phyloP scores from a whole-genome alignment of 2,329 filamentous ascomycete species.

The Aureobasidium sp. region DNA sequence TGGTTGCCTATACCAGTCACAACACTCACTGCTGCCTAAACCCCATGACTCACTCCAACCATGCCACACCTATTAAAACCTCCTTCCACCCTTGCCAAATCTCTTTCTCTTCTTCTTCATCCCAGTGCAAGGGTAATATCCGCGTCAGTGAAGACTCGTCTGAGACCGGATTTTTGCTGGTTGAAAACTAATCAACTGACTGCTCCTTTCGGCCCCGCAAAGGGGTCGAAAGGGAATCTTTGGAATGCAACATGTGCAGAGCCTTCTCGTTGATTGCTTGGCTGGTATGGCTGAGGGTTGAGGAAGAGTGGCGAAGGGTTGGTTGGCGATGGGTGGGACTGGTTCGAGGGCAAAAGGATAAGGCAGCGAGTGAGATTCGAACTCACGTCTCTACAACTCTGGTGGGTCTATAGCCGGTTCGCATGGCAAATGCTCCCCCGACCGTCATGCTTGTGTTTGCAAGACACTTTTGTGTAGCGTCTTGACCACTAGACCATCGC shows the following conservation, averaged over 20 bases:
- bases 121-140: slow-evolving; percentile 2
- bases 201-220: background rate
- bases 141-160: background rate
- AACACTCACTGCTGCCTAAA: background rate
- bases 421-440: background rate
- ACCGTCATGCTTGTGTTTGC: background rate
- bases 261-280: background rate
- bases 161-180: background rate
- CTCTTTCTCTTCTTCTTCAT: background rate
- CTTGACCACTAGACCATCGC: background rate
- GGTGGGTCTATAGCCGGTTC: too few relatives aligned
- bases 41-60: background rate
- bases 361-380: background rate
- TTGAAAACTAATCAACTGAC: slow-evolving; percentile 1
- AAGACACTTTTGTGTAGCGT: background rate
- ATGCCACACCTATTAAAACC: background rate
- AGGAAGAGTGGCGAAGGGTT: background rate
- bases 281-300: background rate
- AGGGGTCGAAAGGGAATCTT: background rate
- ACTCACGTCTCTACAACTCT: background rate
- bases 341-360: background rate
- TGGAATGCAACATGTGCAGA: background rate
- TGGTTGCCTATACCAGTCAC: background rate
- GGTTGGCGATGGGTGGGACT: background rate
- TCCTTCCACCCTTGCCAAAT: too few relatives aligned